Conservation (phyloP, 208 protist genomes). For the Novymonas esmeraldas region DNA sequence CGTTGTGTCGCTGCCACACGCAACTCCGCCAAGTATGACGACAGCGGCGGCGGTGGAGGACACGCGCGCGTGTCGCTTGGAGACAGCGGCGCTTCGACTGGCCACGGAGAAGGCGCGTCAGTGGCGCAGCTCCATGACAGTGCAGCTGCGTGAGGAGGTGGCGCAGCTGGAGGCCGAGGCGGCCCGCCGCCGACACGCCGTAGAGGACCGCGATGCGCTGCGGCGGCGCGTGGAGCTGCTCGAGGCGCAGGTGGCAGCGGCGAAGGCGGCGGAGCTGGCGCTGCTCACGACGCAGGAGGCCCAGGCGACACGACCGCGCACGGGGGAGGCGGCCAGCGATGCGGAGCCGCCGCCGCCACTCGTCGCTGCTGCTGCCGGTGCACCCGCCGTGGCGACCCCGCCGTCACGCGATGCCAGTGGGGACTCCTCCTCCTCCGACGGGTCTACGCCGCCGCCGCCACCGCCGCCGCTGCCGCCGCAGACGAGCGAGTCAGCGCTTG, state of each 20-base stretch:
- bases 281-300: slow-evolving; percentile 6
- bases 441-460: background rate
- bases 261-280: slow-evolving; percentile 16
- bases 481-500: background rate
- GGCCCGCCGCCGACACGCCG: background rate
- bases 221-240: slow-evolving; percentile 20
- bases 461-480: background rate
- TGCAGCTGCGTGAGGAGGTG: slow-evolving; percentile 20
- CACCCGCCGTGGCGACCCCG: no score
- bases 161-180: slow-evolving; percentile 23
- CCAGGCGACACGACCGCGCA: background rate
- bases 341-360: no score
- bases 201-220: slow-evolving; percentile 27
- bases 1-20: no score
- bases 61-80: slow-evolving; percentile 15
- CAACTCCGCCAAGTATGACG: no score
- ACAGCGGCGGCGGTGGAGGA: slow-evolving; percentile 1
- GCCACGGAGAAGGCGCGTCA: slow-evolving; percentile 10
- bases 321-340: background rate
- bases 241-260: slow-evolving; percentile 23
- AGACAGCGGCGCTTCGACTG: slow-evolving; percentile 15
- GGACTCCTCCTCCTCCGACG: background rate
- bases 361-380: no score
- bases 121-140: slow-evolving; percentile 14
- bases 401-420: no score